Evolutionary conservation across 2,329 filamentous ascomycete genomes (phyloP), one percentile per base, ranked within the genome.

Genomic region (Torrubiella hemipterigena): DNA sequence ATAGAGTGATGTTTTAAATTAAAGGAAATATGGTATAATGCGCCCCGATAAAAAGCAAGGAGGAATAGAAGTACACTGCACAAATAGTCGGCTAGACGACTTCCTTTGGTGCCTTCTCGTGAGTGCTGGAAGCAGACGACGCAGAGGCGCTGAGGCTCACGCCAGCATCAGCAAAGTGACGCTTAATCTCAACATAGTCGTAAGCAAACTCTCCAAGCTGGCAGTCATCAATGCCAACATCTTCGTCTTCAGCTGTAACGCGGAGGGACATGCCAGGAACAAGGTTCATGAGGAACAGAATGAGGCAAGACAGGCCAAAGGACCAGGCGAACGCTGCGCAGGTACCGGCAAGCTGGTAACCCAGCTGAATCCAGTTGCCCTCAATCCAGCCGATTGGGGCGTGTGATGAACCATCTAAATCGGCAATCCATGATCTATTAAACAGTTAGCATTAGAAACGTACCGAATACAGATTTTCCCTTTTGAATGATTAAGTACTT

Each of bases 181-280:
- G 63, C 24, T 63, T 64, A 29, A 74, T 50, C 69, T 86, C 81
- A 44, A 86, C 81, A 52, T 86, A 86, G 53, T 86, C 81, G 61
- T 85, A 86, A 17, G 81, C 81, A 47, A 86, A 86, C 58, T 87
- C 81, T 55, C 81, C 81, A 31, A 85, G 75, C 60, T 86, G 77
- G 51, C 73, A 70, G 46, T 85, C 80, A 47, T 86, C 81, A 18
- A 75, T 59, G 30, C 79, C 79, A 16, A 79, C 61, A 32, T 82
- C 67, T 57, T 83, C 79, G 31, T 79, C 76, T 44, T 77, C 75
- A 41, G 73, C 61, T 11, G 64, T 61, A 35, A 77, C 77, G 33
- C 79, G 75, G 30, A 84, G 71, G 43, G 76, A 74, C 19, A 83
- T 64, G 17, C 79, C 78, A 0, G 79, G 79, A 27, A 83, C 63